Base-by-base conservation (phyloP, 2,329 filamentous ascomycete genomes). In the Fusarium compactum region DNA sequence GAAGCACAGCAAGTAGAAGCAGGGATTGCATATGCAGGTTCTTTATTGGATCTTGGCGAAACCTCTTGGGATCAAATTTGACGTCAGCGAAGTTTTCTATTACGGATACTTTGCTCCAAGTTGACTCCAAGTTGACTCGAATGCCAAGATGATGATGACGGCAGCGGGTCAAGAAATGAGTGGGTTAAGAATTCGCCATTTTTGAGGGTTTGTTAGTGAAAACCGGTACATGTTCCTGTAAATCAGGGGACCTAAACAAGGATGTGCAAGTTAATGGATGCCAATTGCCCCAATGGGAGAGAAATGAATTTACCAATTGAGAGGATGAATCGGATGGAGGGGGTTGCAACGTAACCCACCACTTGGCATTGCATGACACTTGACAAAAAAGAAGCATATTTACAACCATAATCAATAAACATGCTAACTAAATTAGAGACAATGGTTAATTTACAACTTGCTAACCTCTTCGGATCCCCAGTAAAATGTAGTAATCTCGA, bases 401-500 rank as follows among this genome's bases (percentile, higher is more conserved):
- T 41, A 57, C 44, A 59, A 53, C 57, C 38, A 52, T 55, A 48
- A 46, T 38, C 32, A 30, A 32, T 27, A 15, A 43, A 41, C 15
- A 22, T 29, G 15, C 27, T 30, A 27, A 22, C 18, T 30, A 38
- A 15, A 29, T 5, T 29, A 29, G 18, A 25, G 20, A 20, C 16
- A 27, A 11, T 5, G 2, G 22, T 15, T 16, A 24, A 8, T 22
- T 12, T 47, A 58, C 63, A 65, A 29, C 43, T 57, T 30, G 18
- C 59, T 56, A 22, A 70, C 71, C 29, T 72, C 62, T 38, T 78
- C 76, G 1, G 68, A 77, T 0, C 81, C 81, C 87, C 87, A 89
- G 65, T 87, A 89, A 71, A 85, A 89, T 25, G 86, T 87, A 65
- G 79, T 84, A 52, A 88, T 87, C 48, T 85, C 80, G 38, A 86